A percentile compares a stretch with the other conserved stretches of the same genome.
phyloP scores from a whole-genome alignment of 1,284 basidiomycete species.

The Fomitopsis schrenkii region DNA sequence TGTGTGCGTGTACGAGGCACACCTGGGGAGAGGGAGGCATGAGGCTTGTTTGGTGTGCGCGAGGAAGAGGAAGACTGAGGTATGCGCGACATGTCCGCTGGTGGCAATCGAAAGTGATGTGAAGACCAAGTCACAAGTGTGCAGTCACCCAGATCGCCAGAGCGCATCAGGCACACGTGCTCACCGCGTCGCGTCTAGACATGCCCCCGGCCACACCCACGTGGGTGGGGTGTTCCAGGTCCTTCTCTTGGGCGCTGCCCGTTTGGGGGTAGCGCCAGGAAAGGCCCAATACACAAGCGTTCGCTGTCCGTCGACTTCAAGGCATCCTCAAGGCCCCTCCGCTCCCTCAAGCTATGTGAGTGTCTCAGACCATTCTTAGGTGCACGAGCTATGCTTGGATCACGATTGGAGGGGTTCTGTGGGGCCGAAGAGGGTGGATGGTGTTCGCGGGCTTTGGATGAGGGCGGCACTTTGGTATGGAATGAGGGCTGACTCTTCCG shows the following conservation, averaged over 20 bases:
- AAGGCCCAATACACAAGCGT: constrained; percentile 14
- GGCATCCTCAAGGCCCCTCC: constrained; percentile 27
- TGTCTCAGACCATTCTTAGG: constrained; percentile 14
- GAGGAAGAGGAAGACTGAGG: constrained; percentile 42
- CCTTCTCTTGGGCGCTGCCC: neutral
- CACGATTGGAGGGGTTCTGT: constrained; percentile 9
- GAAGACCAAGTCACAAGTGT: neutral
- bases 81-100: constrained; percentile 43
- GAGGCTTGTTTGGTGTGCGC: constrained; percentile 25
- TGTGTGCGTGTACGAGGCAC: constrained; percentile 15
- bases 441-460: constrained; percentile 21
- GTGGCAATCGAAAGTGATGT: neutral
- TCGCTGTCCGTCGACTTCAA: constrained; percentile 30
- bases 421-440: constrained; percentile 25
- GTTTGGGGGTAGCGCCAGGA: constrained; percentile 9
- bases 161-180: constrained; percentile 7
- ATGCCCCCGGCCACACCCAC: constrained; percentile 10
- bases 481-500: constrained; percentile 18
- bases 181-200: constrained; percentile 8
- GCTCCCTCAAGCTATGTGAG: constrained; percentile 29
- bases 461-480: constrained; percentile 10
- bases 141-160: neutral
- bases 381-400: constrained; percentile 5
- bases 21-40: constrained; percentile 10
- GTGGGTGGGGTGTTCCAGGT: constrained; percentile 8